Base-by-base conservation (phyloP, 2,329 filamentous ascomycete species). In the Neonectria sp. region DNA sequence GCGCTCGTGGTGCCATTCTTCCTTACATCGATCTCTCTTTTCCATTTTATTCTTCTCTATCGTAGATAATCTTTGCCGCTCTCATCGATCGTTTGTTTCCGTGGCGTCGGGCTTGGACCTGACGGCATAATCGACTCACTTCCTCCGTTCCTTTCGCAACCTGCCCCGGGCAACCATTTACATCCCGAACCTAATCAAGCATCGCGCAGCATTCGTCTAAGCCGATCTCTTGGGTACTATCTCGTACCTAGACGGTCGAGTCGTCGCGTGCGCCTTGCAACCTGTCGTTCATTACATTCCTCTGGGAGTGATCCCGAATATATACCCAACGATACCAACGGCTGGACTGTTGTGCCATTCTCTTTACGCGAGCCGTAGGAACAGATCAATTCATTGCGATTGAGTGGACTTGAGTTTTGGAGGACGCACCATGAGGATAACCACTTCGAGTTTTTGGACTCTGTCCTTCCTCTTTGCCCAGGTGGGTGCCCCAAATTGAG, bases 311-410 rank as follows among this genome's bases (percentile, higher is more conserved):
- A 57, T 55, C 60, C 53, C 51, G 31, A n/a, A 35, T 45, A 52
- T 13, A 40, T 29, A 31, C 17, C 48, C 51, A 48, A 56, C 57
- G 15, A 40, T 17, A 63, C 48, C 68, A 68, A 73, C 69, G 69
- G 75, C 75, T 75, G 75, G 73, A 75, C 73, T 75, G 75, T 75
- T 75, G 61, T 29, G 55, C 12, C 70, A 57, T 61, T 69, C 60
- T 43, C 56, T 63, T 46, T 33, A 27, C 60, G 53, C 63, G n/a
- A 71, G 51, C 62, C 51, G 60, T 51, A 53, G 56, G 65, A 63
- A 40, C n/a, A 40, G 29, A 31, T 40, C 25, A 37, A 49, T 55
- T 24, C n/a, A 24, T 37, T 45, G 43, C n/a, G 24, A 57, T 60
- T 53, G 61, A 60, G 17, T 52, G 17, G 21, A 55, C 4, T n/a